phyloP scores from a whole-genome alignment of 345 rosid species.

The Linum trigynum region DNA sequence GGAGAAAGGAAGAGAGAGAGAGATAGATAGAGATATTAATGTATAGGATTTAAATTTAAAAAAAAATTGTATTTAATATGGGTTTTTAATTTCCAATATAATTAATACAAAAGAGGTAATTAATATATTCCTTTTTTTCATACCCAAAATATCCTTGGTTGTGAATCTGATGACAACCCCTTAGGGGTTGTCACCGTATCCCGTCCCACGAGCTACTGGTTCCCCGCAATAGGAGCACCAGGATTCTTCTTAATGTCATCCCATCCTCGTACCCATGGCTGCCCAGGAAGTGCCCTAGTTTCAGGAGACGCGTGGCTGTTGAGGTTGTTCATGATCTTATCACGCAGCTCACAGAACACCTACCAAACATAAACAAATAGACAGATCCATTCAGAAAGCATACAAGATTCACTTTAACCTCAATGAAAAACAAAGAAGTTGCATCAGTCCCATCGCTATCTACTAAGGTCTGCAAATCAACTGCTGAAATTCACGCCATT shows the following conservation, averaged over 20 bases:
- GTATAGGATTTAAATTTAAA: too few species aligned
- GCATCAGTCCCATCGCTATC: neutral
- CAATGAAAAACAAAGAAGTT: neutral
- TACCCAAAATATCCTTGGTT: too few species aligned
- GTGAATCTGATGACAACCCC: too few species aligned
- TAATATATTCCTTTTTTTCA: too few species aligned
- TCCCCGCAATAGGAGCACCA: constrained; percentile 40
- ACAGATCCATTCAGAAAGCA: neutral
- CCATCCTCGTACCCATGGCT: constrained; percentile 76
- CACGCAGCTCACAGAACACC: constrained; percentile 63
- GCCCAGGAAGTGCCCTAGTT: constrained; percentile 51
- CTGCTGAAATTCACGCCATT: neutral
- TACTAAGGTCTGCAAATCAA: neutral
- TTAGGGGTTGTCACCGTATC: too few species aligned
- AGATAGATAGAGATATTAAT: too few species aligned
- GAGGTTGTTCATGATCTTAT: constrained; percentile 58
- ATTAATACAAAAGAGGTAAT: too few species aligned
- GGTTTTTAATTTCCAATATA: too few species aligned
- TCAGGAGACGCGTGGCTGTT: constrained; percentile 40
- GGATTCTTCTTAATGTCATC: constrained; percentile 55
- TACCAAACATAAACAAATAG: constrained; percentile 14
- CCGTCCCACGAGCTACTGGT: constrained; percentile 35
- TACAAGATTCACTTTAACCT: too few species aligned
- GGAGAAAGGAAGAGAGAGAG: too few species aligned
- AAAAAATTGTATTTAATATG: too few species aligned